Percentiles rank a stretch among this genome's conserved stretches.
These are phyloP conservation scores for Martiniozyma asiatica DNA, from an alignment of 1,139 yeast species.

Conservation along the genomic window DNA sequence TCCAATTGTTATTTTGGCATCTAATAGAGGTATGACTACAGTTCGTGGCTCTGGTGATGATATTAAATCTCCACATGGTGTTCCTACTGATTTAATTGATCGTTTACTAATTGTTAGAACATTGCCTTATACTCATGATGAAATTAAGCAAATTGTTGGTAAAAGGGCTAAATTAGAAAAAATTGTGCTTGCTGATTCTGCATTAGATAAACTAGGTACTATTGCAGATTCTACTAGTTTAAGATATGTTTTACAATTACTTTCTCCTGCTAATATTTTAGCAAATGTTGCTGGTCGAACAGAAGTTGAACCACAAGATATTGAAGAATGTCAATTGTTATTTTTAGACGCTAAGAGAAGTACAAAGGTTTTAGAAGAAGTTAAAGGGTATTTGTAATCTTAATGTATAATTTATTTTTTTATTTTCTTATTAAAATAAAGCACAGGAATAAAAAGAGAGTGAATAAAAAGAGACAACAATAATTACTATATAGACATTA, in stretches of 20 bases:
- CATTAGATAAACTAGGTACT: conserved; percentile 58
- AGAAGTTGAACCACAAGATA: conserved; percentile 58
- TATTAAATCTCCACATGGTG: conserved; percentile 85
- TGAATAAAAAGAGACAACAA: too few relatives aligned
- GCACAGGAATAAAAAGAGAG: not conserved
- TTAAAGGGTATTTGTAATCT: conserved; percentile 35
- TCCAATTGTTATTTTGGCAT: conserved; percentile 89
- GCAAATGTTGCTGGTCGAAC: conserved; percentile 62
- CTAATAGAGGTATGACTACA: conserved; percentile 87
- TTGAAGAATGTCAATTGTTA: conserved; percentile 76
- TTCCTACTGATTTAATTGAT: conserved; percentile 91
- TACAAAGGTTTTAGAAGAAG: conserved; percentile 56
- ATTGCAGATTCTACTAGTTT: conserved; percentile 69
- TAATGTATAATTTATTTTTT: not conserved
- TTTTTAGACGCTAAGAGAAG: conserved; percentile 87
- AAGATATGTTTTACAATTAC: conserved; percentile 81
- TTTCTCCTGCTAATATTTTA: conserved; percentile 83
- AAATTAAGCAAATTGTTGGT: conserved; percentile 67
- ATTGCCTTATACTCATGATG: conserved; percentile 72
- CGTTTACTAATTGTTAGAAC: conserved; percentile 86
- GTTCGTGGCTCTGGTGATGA: conserved; percentile 80
- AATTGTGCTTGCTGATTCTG: conserved; percentile 49
- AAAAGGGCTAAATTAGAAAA: conserved; percentile 73
- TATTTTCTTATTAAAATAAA: conserved; percentile 1
- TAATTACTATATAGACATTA: too few relatives aligned